phyloP scores from a whole-genome alignment of 1,139 yeast genomes.

The Petasospora rhodanensis region DNA sequence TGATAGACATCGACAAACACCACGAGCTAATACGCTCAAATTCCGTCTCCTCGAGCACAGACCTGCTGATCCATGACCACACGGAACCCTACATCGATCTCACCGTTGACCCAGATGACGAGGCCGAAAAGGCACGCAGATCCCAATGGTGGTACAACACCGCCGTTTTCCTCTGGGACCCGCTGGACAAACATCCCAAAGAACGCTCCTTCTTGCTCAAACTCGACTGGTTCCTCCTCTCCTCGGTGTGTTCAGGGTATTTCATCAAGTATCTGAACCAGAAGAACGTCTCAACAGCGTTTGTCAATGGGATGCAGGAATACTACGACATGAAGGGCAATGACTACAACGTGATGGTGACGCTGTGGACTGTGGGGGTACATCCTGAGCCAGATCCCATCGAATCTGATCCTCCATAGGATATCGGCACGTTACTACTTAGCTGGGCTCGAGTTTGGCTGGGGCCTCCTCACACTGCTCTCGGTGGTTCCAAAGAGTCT shows the following conservation, averaged over 20 bases:
- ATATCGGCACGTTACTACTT: slow-evolving; percentile 50
- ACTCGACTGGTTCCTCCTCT: slow-evolving; percentile 41
- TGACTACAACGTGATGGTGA: slow-evolving; percentile 47
- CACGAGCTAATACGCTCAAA: too few species aligned
- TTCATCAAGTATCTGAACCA: slow-evolving; percentile 41
- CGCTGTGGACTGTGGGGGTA: slow-evolving; percentile 58
- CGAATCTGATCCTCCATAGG: slow-evolving; percentile 48
- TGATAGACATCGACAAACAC: too few species aligned
- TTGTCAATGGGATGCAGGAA: slow-evolving; percentile 60
- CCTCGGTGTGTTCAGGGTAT: slow-evolving; percentile 42
- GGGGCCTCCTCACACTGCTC: slow-evolving; percentile 54
- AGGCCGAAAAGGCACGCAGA: slow-evolving; percentile 16
- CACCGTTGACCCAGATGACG: slow-evolving; percentile 9
- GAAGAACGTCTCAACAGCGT: slow-evolving; percentile 45
- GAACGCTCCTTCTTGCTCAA: slow-evolving; percentile 40
- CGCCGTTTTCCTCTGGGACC: slow-evolving; percentile 31
- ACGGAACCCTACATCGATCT: slow-evolving; percentile 17
- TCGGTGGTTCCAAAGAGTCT: slow-evolving; percentile 42
- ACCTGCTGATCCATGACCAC: too few species aligned
- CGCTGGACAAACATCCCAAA: slow-evolving; percentile 42
- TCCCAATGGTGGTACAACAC: slow-evolving; percentile 21
- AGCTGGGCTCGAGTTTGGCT: slow-evolving; percentile 49
- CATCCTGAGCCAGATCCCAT: slow-evolving; percentile 55
- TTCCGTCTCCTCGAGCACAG: too few species aligned
- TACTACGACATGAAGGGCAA: slow-evolving; percentile 47